Evolutionary conservation across 176 grass and related monocot genomes (phyloP).

Genomic region (Aegilops speltoides): DNA sequence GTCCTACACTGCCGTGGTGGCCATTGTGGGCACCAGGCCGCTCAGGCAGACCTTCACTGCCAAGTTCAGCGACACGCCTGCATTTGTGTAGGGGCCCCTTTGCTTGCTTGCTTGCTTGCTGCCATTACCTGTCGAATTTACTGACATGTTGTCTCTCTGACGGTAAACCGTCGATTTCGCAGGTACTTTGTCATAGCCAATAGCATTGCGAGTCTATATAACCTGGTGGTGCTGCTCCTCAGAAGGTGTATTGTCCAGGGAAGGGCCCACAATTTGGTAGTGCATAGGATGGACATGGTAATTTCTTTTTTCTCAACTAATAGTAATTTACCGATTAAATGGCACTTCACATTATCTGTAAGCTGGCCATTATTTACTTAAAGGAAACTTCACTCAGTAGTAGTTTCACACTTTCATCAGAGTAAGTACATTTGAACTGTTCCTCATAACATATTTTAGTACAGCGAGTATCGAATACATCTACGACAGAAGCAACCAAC

Average conservation of each 20-base stretch:
- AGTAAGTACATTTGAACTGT: background rate
- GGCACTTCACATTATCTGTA: background rate
- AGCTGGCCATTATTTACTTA: background rate
- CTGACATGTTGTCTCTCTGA: background rate
- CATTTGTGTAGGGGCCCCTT: conserved; percentile 56
- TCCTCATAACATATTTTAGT: background rate
- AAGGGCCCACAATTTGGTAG: conserved; percentile 37
- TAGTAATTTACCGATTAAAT: background rate
- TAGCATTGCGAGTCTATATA: conserved; percentile 49
- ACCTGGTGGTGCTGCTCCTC: conserved; percentile 46
- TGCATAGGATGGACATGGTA: conserved; percentile 65
- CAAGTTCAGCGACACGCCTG: conserved; percentile 63
- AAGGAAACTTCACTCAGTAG: background rate
- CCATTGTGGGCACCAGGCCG: conserved; percentile 62
- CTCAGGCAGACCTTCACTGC: conserved; percentile 64
- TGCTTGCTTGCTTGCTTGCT: background rate
- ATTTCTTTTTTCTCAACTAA: background rate
- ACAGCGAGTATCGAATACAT: background rate
- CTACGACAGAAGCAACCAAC: conserved; percentile 10
- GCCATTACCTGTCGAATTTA: background rate
- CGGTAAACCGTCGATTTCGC: conserved; percentile 8
- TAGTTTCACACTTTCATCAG: background rate
- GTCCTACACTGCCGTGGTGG: conserved; percentile 53
- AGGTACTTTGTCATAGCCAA: conserved; percentile 80
- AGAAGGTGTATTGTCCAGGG: conserved; percentile 27